These are phyloP conservation scores for Calonectria montana DNA, from an alignment of 2,329 filamentous ascomycete genomes.

Conservation along the genomic window DNA sequence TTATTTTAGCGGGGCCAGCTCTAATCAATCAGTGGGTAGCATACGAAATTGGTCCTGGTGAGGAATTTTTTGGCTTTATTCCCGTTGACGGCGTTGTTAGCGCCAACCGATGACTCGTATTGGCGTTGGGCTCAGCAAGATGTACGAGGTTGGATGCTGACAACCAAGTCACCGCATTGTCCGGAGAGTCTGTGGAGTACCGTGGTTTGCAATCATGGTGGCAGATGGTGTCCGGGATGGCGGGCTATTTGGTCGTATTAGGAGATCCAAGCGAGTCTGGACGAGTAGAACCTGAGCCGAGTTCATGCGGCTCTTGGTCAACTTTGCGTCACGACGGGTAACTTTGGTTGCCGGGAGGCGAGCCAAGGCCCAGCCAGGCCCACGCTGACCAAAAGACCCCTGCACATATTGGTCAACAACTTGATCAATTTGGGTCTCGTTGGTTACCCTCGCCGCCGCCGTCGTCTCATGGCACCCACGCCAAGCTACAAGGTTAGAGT, in stretches of 20 bases:
- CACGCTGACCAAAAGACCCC: slow-evolving; percentile 2
- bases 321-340: neutral
- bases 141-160: neutral
- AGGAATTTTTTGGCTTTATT: neutral
- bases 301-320: neutral
- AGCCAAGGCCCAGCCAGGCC: neutral
- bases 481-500: slow-evolving; percentile 1
- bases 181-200: neutral
- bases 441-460: neutral
- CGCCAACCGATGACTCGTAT: neutral
- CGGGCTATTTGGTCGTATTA: neutral
- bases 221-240: neutral
- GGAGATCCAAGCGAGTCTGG: neutral
- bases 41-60: neutral
- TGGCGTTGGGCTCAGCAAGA: neutral
- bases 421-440: neutral
- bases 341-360: neutral
- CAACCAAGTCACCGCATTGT: neutral
- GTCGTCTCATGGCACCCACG: slow-evolving; percentile 4
- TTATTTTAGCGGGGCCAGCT: neutral
- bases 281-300: neutral
- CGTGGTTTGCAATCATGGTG: neutral
- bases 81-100: neutral
- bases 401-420: neutral
- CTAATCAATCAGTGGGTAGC: slow-evolving; percentile 3